Percentiles rank a stretch among this genome's conserved stretches.
These are phyloP conservation scores for Phytopythium vexans DNA, from an alignment of 352 stramenopile species.

Conservation along the genomic window DNA sequence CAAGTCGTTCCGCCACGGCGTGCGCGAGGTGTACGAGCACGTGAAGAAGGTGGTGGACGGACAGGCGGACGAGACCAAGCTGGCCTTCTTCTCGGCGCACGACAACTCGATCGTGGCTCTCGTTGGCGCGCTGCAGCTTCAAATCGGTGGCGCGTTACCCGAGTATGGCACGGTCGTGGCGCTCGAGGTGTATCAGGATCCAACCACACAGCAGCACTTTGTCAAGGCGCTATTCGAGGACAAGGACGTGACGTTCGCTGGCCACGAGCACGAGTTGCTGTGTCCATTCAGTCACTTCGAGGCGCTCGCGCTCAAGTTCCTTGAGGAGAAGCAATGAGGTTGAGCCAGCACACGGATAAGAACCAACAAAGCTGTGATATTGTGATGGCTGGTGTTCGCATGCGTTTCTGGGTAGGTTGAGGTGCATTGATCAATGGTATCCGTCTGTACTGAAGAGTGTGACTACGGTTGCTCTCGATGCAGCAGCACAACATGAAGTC, in stretches of 20 bases:
- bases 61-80: conserved; percentile 23
- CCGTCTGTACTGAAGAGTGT: no score
- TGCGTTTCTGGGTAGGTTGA: no score
- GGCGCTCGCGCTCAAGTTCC: conserved; percentile 41
- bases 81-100: conserved; percentile 84
- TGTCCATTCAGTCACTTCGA: conserved; percentile 73
- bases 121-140: conserved; percentile 60
- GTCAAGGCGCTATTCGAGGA: conserved; percentile 64
- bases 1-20: conserved; percentile 56
- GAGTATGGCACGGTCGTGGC: conserved; percentile 69
- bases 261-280: conserved; percentile 42
- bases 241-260: conserved; percentile 42
- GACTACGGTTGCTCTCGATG: no score
- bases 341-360: background rate
- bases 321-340: conserved; percentile 23
- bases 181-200: conserved; percentile 69
- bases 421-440: no score
- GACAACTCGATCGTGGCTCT: conserved; percentile 85
- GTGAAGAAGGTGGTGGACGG: conserved; percentile 38
- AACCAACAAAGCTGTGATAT: background rate
- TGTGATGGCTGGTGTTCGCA: no score
- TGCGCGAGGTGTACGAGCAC: conserved; percentile 53
- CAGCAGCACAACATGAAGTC: no score
- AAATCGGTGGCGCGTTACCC: conserved; percentile 50
- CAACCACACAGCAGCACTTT: conserved; percentile 38